Percentiles rank a stretch among this genome's conserved stretches.
These are phyloP conservation scores for Phytophthora pinifolia DNA, from an alignment of 352 stramenopile species.

Conservation along the genomic window DNA sequence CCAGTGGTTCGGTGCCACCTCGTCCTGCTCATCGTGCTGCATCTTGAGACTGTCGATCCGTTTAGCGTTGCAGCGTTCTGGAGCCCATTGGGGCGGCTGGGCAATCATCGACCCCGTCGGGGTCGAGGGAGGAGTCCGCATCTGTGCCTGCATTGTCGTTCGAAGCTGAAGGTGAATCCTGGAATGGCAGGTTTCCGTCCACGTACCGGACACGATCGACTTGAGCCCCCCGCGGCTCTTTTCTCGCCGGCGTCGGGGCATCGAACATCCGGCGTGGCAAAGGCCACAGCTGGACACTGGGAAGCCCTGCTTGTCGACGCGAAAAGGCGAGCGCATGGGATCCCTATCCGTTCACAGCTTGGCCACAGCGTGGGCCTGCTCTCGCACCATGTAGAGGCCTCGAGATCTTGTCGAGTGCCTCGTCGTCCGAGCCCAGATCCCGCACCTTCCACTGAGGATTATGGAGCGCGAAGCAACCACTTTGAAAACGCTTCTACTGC, in stretches of 20 bases:
- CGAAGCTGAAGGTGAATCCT: not conserved
- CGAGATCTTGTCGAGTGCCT: not conserved
- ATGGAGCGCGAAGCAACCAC: slow-evolving; percentile 4
- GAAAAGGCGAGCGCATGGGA: slow-evolving; percentile 31
- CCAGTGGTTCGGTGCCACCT: slow-evolving; percentile 37
- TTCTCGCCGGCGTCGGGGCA: slow-evolving; percentile 21
- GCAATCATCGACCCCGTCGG: slow-evolving; percentile 17
- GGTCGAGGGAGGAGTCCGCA: slow-evolving; percentile 29
- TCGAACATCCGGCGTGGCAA: slow-evolving; percentile 26
- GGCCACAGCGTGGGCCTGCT: slow-evolving; percentile 3
- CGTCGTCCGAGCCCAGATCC: not conserved
- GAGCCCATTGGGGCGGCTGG: slow-evolving; percentile 31
- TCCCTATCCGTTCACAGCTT: slow-evolving; percentile 8
- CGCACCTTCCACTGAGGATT: slow-evolving; percentile 23
- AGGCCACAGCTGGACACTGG: slow-evolving; percentile 28
- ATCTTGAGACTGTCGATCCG: slow-evolving; percentile 13
- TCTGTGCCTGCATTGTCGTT: slow-evolving; percentile 20
- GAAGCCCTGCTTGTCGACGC: slow-evolving; percentile 28
- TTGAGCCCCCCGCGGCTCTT: slow-evolving; percentile 16
- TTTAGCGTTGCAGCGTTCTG: slow-evolving; percentile 30
- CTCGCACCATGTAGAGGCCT: slow-evolving; percentile 25
- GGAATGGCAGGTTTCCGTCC: slow-evolving; percentile 13
- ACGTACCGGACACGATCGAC: not conserved
- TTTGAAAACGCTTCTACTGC: slow-evolving; percentile 28
- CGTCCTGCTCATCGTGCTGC: not conserved